A percentile compares a stretch with the other conserved stretches of the same genome.
Conservation (phyloP, 306 rosid genomes). For the Cyamopsis tetragonoloba region DNA sequence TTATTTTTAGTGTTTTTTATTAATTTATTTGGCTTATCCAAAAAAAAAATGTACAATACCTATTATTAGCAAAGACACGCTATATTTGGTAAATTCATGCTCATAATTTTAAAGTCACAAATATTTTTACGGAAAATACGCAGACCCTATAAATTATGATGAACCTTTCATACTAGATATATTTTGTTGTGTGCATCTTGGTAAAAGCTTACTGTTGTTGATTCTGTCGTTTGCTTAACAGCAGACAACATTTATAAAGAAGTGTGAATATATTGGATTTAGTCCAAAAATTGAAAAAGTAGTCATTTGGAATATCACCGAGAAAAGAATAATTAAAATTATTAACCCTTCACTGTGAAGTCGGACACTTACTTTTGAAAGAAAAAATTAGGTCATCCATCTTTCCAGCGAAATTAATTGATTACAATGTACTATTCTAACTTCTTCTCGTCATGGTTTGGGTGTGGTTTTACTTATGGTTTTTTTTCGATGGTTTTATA, state of each 20-base stretch:
- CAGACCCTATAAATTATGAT: neutral
- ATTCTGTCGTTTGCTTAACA: constrained; percentile 24
- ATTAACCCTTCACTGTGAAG: constrained; percentile 21
- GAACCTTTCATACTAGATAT: neutral
- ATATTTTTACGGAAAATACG: no score
- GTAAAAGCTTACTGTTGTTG: constrained; percentile 20
- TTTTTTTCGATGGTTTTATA: no score
- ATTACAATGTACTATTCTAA: no score
- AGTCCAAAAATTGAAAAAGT: neutral
- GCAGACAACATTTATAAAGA: constrained; percentile 22
- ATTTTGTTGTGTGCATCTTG: constrained; percentile 1
- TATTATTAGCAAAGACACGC: no score
- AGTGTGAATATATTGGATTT: constrained; percentile 1
- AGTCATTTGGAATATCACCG: neutral
- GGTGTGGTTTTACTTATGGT: neutral
- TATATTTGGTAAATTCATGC: no score
- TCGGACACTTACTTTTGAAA: neutral
- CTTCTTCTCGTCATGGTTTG: no score
- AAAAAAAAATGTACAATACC: no score
- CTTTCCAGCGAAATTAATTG: neutral
- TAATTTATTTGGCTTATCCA: no score
- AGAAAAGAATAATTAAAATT: neutral
- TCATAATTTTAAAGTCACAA: no score
- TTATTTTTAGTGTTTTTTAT: no score
- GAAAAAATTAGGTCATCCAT: neutral